phyloP scores from a whole-genome alignment of 2,329 filamentous ascomycete species.

The Colletotrichum plurivorum region DNA sequence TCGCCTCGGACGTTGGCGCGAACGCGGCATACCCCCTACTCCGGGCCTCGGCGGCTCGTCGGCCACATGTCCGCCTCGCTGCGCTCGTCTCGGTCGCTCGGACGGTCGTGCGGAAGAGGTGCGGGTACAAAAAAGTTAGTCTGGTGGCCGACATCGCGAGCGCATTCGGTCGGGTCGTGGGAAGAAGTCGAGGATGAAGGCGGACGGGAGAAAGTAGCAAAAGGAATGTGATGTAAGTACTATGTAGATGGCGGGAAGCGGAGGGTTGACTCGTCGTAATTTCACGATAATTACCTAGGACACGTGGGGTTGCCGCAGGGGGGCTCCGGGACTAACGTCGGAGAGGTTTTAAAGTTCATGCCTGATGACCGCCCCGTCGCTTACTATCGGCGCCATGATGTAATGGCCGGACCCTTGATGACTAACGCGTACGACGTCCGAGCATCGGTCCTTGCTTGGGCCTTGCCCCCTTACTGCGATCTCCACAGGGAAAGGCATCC shows the following conservation, averaged over 20 bases:
- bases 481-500: too few relatives aligned
- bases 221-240: too few relatives aligned
- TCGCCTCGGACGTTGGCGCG: conserved; percentile 49
- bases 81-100: conserved; percentile 3
- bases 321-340: conserved; percentile 18
- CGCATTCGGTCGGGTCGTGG: not conserved
- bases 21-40: conserved; percentile 52
- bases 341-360: conserved; percentile 6
- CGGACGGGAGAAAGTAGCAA: not conserved
- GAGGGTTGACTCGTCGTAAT: conserved; percentile 3
- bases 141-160: conserved; percentile 71
- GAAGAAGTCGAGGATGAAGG: not conserved
- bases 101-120: conserved; percentile 69
- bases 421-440: too few relatives aligned
- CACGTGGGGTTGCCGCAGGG: conserved; percentile 20
- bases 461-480: too few relatives aligned
- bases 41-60: conserved; percentile 43
- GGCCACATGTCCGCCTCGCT: conserved; percentile 53
- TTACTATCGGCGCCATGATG: conserved; percentile 32
- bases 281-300: conserved; percentile 30
- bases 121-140: conserved; percentile 78
- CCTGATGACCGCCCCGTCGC: not conserved
- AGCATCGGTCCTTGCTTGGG: too few relatives aligned
- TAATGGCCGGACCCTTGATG: conserved; percentile 18
- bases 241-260: too few relatives aligned